Percentiles rank a stretch among this genome's conserved stretches.
Conservation (phyloP, 441 rosid genomes). For the Populus hybrid region DNA sequence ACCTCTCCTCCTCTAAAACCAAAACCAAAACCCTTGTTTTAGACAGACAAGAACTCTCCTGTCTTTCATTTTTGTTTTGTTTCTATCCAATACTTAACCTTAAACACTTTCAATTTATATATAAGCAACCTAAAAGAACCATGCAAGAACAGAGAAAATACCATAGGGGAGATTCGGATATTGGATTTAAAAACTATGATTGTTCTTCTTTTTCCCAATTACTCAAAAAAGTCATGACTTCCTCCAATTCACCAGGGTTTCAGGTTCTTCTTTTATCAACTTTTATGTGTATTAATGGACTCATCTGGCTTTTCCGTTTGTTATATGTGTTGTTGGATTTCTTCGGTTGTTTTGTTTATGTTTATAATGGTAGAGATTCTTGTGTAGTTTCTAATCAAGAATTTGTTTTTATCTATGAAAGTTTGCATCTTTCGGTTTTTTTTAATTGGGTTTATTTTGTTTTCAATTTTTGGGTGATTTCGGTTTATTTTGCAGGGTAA, state of each 20-base stretch:
- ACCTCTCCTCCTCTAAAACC: neutral
- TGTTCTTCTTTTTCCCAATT: conserved; percentile 16
- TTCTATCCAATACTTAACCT: neutral
- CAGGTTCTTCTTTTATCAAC: conserved; percentile 10
- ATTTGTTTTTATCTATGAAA: neutral
- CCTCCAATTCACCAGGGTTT: conserved; percentile 10
- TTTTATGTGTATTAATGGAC: neutral
- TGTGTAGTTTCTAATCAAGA: neutral
- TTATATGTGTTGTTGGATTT: neutral
- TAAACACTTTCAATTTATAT: neutral
- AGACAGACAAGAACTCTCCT: neutral
- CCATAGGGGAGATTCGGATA: neutral
- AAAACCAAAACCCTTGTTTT: neutral
- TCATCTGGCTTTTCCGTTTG: neutral
- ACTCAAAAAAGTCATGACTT: conserved; percentile 10
- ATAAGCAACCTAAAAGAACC: neutral
- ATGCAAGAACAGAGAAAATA: neutral
- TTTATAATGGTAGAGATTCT: neutral
- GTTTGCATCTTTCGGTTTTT: neutral
- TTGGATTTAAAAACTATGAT: neutral
- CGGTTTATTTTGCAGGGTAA: neutral
- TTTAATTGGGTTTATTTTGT: neutral
- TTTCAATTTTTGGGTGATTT: neutral
- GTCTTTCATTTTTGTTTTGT: neutral
- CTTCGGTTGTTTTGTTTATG: neutral